These are phyloP conservation scores for Fusarium coffeatum DNA, from an alignment of 2,329 filamentous ascomycete genomes.

Conservation along the genomic window DNA sequence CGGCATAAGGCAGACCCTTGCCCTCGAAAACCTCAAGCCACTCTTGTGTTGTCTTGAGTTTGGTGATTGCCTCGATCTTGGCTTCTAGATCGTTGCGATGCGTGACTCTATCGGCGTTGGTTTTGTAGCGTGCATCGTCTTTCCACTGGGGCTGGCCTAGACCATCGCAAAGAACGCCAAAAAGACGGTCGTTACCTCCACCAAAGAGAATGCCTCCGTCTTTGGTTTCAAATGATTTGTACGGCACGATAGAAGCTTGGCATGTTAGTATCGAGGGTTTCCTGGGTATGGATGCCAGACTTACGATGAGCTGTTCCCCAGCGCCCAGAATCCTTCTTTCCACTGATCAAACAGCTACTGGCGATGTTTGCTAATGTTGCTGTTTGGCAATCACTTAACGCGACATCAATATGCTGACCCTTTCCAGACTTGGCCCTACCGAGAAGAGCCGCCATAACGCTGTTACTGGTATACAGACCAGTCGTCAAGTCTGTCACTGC, in stretches of 20 bases:
- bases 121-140: slow-evolving; percentile 66
- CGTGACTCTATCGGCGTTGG: slow-evolving; percentile 72
- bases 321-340: slow-evolving; percentile 85
- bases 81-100: slow-evolving; percentile 82
- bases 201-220: slow-evolving; percentile 78
- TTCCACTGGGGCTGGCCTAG: slow-evolving; percentile 70
- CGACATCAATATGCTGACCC: slow-evolving; percentile 93
- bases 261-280: neutral
- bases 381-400: slow-evolving; percentile 93
- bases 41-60: slow-evolving; percentile 82
- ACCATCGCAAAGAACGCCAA: slow-evolving; percentile 71
- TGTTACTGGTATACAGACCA: slow-evolving; percentile 93
- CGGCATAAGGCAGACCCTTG: slow-evolving; percentile 91
- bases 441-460: slow-evolving; percentile 94
- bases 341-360: slow-evolving; percentile 89
- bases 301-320: slow-evolving; percentile 97
- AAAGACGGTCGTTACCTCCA: slow-evolving; percentile 78
- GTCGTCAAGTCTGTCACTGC: slow-evolving; percentile 97
- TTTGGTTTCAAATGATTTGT: slow-evolving; percentile 82
- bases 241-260: slow-evolving; percentile 93
- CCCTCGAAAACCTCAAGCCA: slow-evolving; percentile 91
- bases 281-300: slow-evolving; percentile 34
- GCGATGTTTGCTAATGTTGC: slow-evolving; percentile 96
- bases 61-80: slow-evolving; percentile 80
- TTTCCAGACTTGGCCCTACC: slow-evolving; percentile 77